Base-by-base conservation (phyloP, 2,329 filamentous ascomycete genomes). In the Cladosporium sp. region DNA sequence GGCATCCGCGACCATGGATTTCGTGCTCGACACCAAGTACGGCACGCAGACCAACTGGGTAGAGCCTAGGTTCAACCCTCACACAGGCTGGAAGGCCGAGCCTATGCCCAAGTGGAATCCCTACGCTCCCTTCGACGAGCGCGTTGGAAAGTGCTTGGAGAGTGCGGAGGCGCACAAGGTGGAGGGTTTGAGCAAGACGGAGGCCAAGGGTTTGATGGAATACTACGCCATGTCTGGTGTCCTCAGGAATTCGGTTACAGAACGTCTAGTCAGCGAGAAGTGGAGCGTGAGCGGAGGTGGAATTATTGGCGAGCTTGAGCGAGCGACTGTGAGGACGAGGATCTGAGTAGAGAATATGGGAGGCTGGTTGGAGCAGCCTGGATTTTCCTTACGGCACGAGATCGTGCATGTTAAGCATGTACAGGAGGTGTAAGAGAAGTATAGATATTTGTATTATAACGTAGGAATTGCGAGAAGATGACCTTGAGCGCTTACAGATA, bases 221-320 rank as follows among this genome's bases (percentile, higher is more conserved):
- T 98, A 97, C 81, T 98, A 94, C 84, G 93, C 92, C 5, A 88
- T 87, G 41, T 96, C 92, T 77, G 95, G 94, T 14, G 83, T 97
- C 76, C 77, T 96, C 75, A 86, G 91, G 69, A 83, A 86, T 68
- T 84, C 82, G 55, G 84, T 97, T 59, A 89, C 91, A 73, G 88
- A 93, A 74, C 82, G 82, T 69, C 84, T 85, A 68, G 90, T 97
- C 41, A 84, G 85, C 26, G 91, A 96, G 83, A 92, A 92, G 81
- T 96, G 93, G 93, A 88, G 88, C 59, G 76, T 97, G 71, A 88
- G 89, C 59, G 92, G 92, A 26, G 88, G 90, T 73, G 93, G 93
- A 18, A 86, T 94, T 61, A 84, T 97, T 55, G 93, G 92, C 8
- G 92, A 97, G 84, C 85, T 97, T 81, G 92, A 96, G 82, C 87